Percentiles rank a stretch among this genome's conserved stretches.
phyloP scores from a whole-genome alignment of 2,329 filamentous ascomycete genomes.

The Fusarium zealandicum region DNA sequence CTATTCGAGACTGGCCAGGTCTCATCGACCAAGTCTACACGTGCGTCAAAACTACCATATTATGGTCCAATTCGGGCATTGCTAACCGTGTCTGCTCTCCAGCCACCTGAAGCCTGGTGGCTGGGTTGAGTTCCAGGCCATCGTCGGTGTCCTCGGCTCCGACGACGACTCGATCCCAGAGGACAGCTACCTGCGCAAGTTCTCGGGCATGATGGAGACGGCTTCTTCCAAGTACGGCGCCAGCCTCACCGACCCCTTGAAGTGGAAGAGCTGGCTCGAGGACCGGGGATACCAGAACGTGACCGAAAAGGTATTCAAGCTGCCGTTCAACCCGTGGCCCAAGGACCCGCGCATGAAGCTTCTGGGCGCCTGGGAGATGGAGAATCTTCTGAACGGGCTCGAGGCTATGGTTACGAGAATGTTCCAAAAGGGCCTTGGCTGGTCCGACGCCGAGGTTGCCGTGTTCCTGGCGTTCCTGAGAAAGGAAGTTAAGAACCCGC shows the following conservation, averaged over 20 bases:
- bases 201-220: slow-evolving; percentile 41
- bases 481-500: slow-evolving; percentile 33
- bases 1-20: slow-evolving; percentile 43
- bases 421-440: slow-evolving; percentile 42
- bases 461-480: slow-evolving; percentile 34
- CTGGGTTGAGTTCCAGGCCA: slow-evolving; percentile 36
- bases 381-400: slow-evolving; percentile 33
- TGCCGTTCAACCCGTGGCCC: slow-evolving; percentile 59
- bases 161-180: slow-evolving; percentile 35
- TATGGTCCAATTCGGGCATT: neutral
- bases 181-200: slow-evolving; percentile 35
- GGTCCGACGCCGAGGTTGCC: slow-evolving; percentile 31
- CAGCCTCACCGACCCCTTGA: slow-evolving; percentile 38
- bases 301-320: slow-evolving; percentile 53
- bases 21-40: slow-evolving; percentile 47
- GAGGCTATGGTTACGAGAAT: slow-evolving; percentile 45
- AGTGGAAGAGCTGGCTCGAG: slow-evolving; percentile 48
- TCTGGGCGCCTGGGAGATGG: slow-evolving; percentile 48
- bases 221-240: slow-evolving; percentile 42
- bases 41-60: slow-evolving; percentile 23
- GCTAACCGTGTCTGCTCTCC: neutral
- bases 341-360: slow-evolving; percentile 59
- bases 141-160: slow-evolving; percentile 34
- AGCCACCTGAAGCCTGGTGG: slow-evolving; percentile 26
- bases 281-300: slow-evolving; percentile 61